Base-by-base conservation (phyloP, 768 basidiomycete species). In the Boletus reticulatus region DNA sequence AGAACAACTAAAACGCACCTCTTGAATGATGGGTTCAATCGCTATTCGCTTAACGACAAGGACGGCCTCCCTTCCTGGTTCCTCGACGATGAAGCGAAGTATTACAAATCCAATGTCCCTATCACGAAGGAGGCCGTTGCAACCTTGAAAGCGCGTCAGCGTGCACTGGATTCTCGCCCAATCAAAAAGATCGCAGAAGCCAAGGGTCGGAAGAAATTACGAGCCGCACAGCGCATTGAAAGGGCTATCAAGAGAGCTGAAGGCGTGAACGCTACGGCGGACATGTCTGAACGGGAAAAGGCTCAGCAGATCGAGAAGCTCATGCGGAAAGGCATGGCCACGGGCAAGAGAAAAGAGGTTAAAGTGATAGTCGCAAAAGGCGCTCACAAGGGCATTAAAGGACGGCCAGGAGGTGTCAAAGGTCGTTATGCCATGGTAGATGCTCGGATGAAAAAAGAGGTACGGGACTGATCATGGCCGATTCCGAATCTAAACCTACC, bases 111-210 rank as follows among this genome's bases (percentile, higher is more conserved):
- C 49, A 98, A 98, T 70, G 78, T 98, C 44, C 97, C 97, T n/a
- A 80, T 98, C 52, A 98, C 95, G 1, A 98, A 96, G 71, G 97
- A 98, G 70, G 97, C 97, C 11, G 78, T 98, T 53, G 80, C 81
- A 47, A 86, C 84, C 11, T 78, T 99, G 31, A 85, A 90, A 31
- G 91, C 89, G 20, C 93, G 91, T 72, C 91, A 95, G 73, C 88
- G 96, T 13, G 92, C 94, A 14, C 78, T 99, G 47, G 94, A 99
- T 68, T 94, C 96, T 1, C 85, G 97, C 24, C 97, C 97, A 17
- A 98, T 99, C 75, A 98, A 97, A 77, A 99, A 99, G 78, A 84
- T 98, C 8, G 97, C 96, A 10, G 97, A 98, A 74, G 97, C 97
- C 14, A 98, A 98, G 72, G 94, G 93, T 29, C 83, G 97, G 58